A percentile compares a stretch with the other conserved stretches of the same genome.
These are phyloP conservation scores for Curvularia sp. DNA, from an alignment of 2,329 filamentous ascomycete genomes.

Conservation along the genomic window DNA sequence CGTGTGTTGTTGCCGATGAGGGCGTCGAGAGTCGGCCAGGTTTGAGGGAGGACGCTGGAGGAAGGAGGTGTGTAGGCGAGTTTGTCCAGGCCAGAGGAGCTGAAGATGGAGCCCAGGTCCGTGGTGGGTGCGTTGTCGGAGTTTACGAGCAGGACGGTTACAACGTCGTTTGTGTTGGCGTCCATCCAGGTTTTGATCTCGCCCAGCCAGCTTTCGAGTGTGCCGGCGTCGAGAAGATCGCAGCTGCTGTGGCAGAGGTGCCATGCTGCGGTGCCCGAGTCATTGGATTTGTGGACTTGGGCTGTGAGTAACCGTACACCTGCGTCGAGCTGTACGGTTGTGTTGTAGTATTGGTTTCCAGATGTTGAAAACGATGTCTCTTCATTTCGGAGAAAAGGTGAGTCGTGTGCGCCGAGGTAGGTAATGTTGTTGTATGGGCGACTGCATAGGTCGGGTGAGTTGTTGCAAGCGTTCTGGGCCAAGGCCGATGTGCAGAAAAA, in stretches of 20 bases:
- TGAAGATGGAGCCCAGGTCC: conserved; percentile 59
- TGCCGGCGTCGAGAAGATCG: conserved; percentile 71
- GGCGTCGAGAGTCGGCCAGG: conserved; percentile 75
- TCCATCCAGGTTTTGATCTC: conserved; percentile 74
- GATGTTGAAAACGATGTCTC: conserved; percentile 67
- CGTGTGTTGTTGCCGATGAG: conserved; percentile 71
- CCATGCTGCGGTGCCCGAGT: conserved; percentile 53
- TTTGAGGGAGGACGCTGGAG: conserved; percentile 56
- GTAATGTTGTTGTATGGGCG: conserved; percentile 78
- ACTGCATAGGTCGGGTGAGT: conserved; percentile 75
- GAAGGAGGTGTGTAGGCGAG: conserved; percentile 60
- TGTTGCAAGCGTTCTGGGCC: conserved; percentile 71
- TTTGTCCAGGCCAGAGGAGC: conserved; percentile 62
- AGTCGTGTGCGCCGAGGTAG: conserved; percentile 78
- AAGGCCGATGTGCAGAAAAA: conserved; percentile 38
- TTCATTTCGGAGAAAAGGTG: conserved; percentile 71
- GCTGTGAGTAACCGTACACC: conserved; percentile 75
- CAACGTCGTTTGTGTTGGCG: conserved; percentile 73
- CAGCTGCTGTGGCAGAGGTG: conserved; percentile 76
- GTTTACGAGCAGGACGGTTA: conserved; percentile 77
- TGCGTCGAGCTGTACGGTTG: conserved; percentile 71
- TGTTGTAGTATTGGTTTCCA: conserved; percentile 78
- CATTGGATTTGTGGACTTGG: conserved; percentile 70
- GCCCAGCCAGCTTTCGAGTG: conserved; percentile 68
- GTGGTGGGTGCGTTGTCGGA: conserved; percentile 64